Base-by-base conservation (phyloP, 164 flowering plant genomes). In the Annona cherimola region DNA sequence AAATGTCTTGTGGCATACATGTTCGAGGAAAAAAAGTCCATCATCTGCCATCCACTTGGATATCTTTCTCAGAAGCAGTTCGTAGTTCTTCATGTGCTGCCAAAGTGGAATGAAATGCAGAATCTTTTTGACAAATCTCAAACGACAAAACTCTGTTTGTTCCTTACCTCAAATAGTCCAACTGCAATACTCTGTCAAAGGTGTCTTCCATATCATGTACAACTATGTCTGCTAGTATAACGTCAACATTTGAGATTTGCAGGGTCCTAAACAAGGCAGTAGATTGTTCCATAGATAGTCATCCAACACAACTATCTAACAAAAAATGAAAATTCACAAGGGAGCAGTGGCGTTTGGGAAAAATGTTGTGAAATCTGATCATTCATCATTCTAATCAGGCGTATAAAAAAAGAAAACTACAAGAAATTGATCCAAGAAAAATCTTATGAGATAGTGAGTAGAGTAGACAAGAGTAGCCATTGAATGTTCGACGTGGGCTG, bases 91-190 rank as follows among this genome's bases (percentile, higher is more conserved):
- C 80, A 78, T 74, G 50, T 78, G 80, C 77, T 78, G 65, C 6
- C 4, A 41, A 20, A 45, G 7, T 39, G 11, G 43, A 18, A 60
- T 3, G 26, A 20, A 61, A 60, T 61, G 19, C 19, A 61, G 16
- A 6, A 6, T 9, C 7, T 9, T 9, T 19, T 20, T n/a, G 6
- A 7, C 6, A 19, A 61, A 61, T 8, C 39, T 8, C 64, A 19
- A 18, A 61, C 8, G 7, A 19, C 64, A 61, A 2, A 61, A 45
- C 42, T 61, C 11, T 61, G 26, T 4, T 26, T 61, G 19, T 20
- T 61, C 9, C 41, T 61, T 74, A 89, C 98, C 96, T 92, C 98
- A 80, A 92, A 92, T 94, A 94, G 90, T 83, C 84, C 98, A 67
- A 94, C 89, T 11, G 94, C 62, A 85, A 80, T 73, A 94, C 79